Conservation (phyloP, 345 rosid species). For the Sisymbrium altissimum region DNA sequence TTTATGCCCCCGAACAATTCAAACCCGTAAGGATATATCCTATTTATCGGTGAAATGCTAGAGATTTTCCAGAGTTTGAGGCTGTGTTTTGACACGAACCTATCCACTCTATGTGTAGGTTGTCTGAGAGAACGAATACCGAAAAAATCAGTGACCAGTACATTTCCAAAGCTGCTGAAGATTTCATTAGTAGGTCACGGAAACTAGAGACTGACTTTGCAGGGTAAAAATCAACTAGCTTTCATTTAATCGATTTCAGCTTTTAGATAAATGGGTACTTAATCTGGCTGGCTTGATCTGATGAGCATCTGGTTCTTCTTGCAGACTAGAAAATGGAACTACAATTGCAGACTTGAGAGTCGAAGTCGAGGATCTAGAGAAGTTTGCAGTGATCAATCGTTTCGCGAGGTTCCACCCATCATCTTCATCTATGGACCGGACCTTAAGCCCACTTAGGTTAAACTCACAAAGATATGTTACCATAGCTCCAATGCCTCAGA, state of each 20-base stretch:
- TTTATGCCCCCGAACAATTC: conserved; percentile 27
- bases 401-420: conserved; percentile 80
- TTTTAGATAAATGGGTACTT: not conserved
- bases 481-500: conserved; percentile 71
- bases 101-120: conserved; percentile 30
- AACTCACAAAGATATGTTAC: conserved; percentile 79
- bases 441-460: conserved; percentile 41
- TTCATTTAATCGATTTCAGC: not conserved
- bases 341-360: conserved; percentile 65
- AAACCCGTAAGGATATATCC: conserved; percentile 49
- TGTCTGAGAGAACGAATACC: conserved; percentile 39
- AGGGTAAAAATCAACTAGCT: conserved; percentile 42
- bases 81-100: not conserved
- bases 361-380: conserved; percentile 83
- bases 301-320: conserved; percentile 5
- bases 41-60: not conserved
- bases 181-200: conserved; percentile 45
- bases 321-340: conserved; percentile 71
- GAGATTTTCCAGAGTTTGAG: not conserved
- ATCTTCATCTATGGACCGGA: conserved; percentile 39
- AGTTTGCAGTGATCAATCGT: conserved; percentile 74
- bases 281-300: not conserved
- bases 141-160: conserved; percentile 45
- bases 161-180: conserved; percentile 62
- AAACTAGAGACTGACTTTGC: conserved; percentile 55